phyloP scores from a whole-genome alignment of 2,329 filamentous ascomycete genomes.

The Colletotrichum nymphaeae region DNA sequence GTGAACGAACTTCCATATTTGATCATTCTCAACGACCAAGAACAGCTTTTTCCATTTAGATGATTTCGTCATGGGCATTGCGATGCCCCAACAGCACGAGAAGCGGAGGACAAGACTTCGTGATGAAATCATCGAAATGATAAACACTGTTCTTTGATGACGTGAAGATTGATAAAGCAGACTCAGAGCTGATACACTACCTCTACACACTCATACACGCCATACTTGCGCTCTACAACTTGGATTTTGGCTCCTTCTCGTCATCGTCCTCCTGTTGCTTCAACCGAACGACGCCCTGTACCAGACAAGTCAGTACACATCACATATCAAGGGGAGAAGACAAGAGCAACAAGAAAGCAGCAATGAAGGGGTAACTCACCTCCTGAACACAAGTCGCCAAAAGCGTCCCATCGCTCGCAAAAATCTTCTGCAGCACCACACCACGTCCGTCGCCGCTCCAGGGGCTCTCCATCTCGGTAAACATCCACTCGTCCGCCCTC shows the following conservation, averaged over 20 bases:
- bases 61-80: too few species aligned
- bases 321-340: neutral
- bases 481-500: slow-evolving; percentile 80
- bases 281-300: slow-evolving; percentile 62
- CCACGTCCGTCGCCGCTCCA: slow-evolving; percentile 85
- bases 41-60: too few species aligned
- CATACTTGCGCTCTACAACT: slow-evolving; percentile 42
- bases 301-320: slow-evolving; percentile 39
- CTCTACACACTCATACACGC: neutral
- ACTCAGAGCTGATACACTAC: neutral
- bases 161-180: too few species aligned
- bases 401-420: slow-evolving; percentile 75
- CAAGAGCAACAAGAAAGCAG: neutral
- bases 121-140: too few species aligned
- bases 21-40: too few species aligned
- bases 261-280: slow-evolving; percentile 54
- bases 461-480: slow-evolving; percentile 82
- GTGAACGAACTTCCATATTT: too few species aligned
- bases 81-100: too few species aligned
- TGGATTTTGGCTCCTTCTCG: slow-evolving; percentile 46
- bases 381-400: slow-evolving; percentile 86
- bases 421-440: slow-evolving; percentile 81
- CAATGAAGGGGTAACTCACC: slow-evolving; percentile 53
- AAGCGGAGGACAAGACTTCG: too few species aligned
- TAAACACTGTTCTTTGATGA: too few species aligned